Percentiles rank a stretch among this genome's conserved stretches.
Evolutionary conservation across 192 early-diverging fungal species (phyloP).

Genomic region (Dimargaris xerosporica): DNA sequence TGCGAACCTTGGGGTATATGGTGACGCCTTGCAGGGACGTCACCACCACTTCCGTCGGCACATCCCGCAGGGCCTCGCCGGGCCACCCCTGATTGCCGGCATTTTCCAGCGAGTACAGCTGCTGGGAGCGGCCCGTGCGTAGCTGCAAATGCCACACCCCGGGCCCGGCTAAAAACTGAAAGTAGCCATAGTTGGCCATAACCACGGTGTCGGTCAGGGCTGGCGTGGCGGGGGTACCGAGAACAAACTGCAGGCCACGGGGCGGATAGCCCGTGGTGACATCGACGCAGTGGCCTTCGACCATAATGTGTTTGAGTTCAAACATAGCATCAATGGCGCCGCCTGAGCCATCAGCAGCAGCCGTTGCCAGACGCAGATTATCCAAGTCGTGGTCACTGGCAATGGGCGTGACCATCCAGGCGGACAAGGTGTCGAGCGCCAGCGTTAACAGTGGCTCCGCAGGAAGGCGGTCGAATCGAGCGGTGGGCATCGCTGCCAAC

Average conservation of each 20-base stretch:
- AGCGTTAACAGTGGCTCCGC: conserved; percentile 68
- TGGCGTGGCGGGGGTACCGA: conserved; percentile 46
- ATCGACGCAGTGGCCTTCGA: conserved; percentile 84
- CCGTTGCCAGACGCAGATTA: conserved; percentile 58
- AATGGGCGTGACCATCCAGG: conserved; percentile 79
- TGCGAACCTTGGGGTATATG: conserved; percentile 63
- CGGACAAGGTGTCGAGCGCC: conserved; percentile 69
- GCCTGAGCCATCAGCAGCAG: conserved; percentile 7
- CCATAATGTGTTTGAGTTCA: conserved; percentile 64
- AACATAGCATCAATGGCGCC: conserved; percentile 43
- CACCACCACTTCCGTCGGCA: conserved; percentile 40
- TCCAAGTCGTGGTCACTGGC: conserved; percentile 80
- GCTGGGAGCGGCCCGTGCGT: conserved; percentile 62
- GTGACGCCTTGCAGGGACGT: conserved; percentile 69
- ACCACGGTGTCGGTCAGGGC: conserved; percentile 80
- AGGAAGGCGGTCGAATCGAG: conserved; percentile 61
- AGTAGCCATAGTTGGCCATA: conserved; percentile 97
- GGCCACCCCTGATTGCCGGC: conserved; percentile 33
- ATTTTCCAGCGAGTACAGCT: conserved; percentile 60
- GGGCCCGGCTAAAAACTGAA: conserved; percentile 88
- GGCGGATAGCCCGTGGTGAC: conserved; percentile 50
- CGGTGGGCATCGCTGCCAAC: conserved; percentile 27
- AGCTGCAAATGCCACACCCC: conserved; percentile 74
- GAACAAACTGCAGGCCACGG: conserved; percentile 76
- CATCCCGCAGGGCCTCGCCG: conserved; percentile 28